These are phyloP conservation scores for Aspergillus vadensis DNA, from an alignment of 2,329 filamentous ascomycete species.

Conservation along the genomic window DNA sequence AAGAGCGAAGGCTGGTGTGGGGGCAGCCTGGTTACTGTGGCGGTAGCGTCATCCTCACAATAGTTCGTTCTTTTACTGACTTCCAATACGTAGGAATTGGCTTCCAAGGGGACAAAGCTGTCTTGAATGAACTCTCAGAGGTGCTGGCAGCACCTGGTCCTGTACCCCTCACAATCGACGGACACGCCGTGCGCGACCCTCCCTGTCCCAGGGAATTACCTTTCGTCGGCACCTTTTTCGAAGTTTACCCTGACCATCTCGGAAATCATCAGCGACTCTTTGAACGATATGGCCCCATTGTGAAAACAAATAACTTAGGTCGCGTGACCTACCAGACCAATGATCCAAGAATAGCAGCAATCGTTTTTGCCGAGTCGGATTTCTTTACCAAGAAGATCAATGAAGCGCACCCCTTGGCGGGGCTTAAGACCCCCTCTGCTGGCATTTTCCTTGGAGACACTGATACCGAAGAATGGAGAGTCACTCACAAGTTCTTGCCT, in stretches of 20 bases:
- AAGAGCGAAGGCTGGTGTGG: too few species aligned
- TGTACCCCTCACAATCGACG: conserved; percentile 31
- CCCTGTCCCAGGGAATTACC: conserved; percentile 29
- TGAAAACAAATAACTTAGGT: conserved; percentile 57
- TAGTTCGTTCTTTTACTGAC: too few species aligned
- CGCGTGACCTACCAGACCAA: conserved; percentile 55
- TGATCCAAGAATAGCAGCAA: conserved; percentile 49
- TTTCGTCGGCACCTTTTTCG: conserved; percentile 56
- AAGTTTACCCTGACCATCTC: conserved; percentile 60
- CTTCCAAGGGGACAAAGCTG: conserved; percentile 20
- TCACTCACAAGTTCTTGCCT: conserved; percentile 64
- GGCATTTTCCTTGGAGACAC: conserved; percentile 39
- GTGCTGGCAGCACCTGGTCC: conserved; percentile 16
- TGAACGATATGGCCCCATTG: conserved; percentile 54
- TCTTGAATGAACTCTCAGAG: conserved; percentile 20
- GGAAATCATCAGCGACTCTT: conserved; percentile 60
- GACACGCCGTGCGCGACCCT: conserved; percentile 28
- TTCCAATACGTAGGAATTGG: conserved; percentile 16
- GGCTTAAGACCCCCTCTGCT: conserved; percentile 30
- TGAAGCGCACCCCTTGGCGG: conserved; percentile 33
- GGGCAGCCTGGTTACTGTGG: too few species aligned
- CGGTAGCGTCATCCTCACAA: too few species aligned
- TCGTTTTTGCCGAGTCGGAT: conserved; percentile 53
- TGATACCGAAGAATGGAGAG: conserved; percentile 35
- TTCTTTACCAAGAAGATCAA: conserved; percentile 58